Evolutionary conservation across 768 basidiomycete species (phyloP).

Genomic region (Crepidotus variabilis): DNA sequence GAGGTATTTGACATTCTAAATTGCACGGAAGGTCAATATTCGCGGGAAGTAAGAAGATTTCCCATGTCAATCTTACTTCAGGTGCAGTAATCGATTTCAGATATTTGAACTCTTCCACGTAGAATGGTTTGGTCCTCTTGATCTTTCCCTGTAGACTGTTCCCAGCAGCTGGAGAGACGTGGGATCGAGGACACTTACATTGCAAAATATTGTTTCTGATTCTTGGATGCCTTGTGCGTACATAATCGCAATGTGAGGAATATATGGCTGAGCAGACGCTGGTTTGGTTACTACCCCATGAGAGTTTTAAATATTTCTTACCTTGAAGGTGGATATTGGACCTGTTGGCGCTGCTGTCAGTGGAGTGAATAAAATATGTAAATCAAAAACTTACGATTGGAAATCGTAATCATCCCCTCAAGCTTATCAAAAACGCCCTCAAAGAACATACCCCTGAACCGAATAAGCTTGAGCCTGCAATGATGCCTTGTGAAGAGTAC

Average conservation of each 20-base stretch:
- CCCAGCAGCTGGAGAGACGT: slow-evolving; percentile 15
- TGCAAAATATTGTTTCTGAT: slow-evolving; percentile 38
- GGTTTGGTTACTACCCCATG: slow-evolving; percentile 3
- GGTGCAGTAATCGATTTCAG: slow-evolving; percentile 53
- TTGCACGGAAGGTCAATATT: slow-evolving; percentile 7
- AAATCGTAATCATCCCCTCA: slow-evolving; percentile 55
- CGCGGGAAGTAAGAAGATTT: slow-evolving; percentile 2
- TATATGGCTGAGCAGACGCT: slow-evolving; percentile 30
- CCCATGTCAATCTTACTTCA: slow-evolving; percentile 32
- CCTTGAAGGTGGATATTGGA: slow-evolving; percentile 49
- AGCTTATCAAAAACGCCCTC: slow-evolving; percentile 67
- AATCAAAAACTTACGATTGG: slow-evolving; percentile 36
- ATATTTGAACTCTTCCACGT: slow-evolving; percentile 58
- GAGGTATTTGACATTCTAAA: slow-evolving; percentile 58
- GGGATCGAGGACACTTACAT: slow-evolving; percentile 22
- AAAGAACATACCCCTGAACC: slow-evolving; percentile 48
- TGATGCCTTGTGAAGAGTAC: slow-evolving; percentile 2
- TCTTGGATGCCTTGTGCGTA: slow-evolving; percentile 34
- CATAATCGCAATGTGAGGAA: slow-evolving; percentile 44
- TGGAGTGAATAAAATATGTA: slow-evolving; percentile 3
- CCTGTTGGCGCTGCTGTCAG: slow-evolving; percentile 24
- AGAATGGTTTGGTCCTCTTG: slow-evolving; percentile 56
- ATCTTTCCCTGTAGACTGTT: slow-evolving; percentile 50
- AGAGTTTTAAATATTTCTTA: slow-evolving; percentile 13
- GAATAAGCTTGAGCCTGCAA: slow-evolving; percentile 3